Conservation (phyloP, 805 yeast genomes). For the Metschnikowia aberdeeniae region DNA sequence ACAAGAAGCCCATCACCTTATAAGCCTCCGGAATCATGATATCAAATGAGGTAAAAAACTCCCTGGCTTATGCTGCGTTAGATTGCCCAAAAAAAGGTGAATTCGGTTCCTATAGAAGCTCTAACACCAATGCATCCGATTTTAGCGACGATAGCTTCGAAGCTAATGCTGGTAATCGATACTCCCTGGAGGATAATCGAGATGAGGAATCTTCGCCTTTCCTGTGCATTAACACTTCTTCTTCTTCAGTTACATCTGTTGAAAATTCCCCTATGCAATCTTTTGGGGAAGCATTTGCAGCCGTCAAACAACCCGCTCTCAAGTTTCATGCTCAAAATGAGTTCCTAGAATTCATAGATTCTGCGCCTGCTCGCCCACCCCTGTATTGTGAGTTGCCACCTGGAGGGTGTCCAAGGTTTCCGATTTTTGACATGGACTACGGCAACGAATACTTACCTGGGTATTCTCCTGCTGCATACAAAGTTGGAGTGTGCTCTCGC, state of each 20-base stretch:
- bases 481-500: conserved; percentile 52
- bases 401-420: conserved; percentile 42
- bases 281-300: not conserved
- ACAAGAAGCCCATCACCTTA: too few relatives aligned
- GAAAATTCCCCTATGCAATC: not conserved
- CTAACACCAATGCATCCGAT: not conserved
- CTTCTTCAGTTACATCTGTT: conserved; percentile 1
- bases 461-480: conserved; percentile 63
- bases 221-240: not conserved
- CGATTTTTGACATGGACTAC: conserved; percentile 16
- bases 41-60: not conserved
- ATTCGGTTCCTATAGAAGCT: not conserved
- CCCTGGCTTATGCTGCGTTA: not conserved
- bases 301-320: not conserved
- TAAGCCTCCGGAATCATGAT: not conserved
- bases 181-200: not conserved
- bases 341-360: conserved; percentile 32
- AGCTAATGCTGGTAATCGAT: not conserved
- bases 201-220: not conserved
- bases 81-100: not conserved
- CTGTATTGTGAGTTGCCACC: conserved; percentile 35
- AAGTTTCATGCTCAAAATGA: conserved; percentile 9
- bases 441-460: conserved; percentile 51
- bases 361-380: conserved; percentile 38
- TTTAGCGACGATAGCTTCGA: not conserved